Percentiles rank a stretch among this genome's conserved stretches.
Evolutionary conservation across 768 basidiomycete species (phyloP).

Genomic region (Leucogyrophana mollusca): DNA sequence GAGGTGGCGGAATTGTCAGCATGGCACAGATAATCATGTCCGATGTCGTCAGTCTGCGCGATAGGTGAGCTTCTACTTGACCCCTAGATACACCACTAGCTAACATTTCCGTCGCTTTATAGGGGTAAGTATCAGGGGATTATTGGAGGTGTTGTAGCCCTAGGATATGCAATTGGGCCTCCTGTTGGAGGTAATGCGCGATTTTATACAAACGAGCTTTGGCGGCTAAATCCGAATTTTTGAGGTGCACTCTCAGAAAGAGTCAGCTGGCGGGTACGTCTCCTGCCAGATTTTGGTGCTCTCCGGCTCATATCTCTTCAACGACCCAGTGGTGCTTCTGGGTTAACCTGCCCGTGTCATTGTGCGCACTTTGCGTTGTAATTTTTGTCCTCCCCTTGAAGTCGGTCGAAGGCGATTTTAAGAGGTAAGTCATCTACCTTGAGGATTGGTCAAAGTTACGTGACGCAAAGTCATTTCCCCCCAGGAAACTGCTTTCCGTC

Average conservation of each 20-base stretch:
- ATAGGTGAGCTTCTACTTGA: conserved; percentile 40
- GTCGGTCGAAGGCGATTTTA: conserved; percentile 59
- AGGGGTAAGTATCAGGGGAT: conserved; percentile 81
- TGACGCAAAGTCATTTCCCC: not conserved
- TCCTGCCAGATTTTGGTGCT: not conserved
- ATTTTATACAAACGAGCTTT: no score
- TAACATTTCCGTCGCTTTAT: conserved; percentile 7
- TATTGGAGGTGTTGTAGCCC: conserved; percentile 50
- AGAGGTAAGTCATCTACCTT: conserved; percentile 33
- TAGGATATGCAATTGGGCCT: conserved; percentile 68
- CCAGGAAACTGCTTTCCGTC: conserved; percentile 60
- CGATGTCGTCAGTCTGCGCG: conserved; percentile 69
- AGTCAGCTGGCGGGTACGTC: conserved; percentile 58
- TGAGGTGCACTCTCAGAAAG: conserved; percentile 61
- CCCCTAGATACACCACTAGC: not conserved
- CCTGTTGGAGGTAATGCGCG: conserved; percentile 69
- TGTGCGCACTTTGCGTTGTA: conserved; percentile 53
- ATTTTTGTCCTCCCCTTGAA: conserved; percentile 68
- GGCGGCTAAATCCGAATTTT: no score
- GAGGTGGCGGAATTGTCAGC: conserved; percentile 70
- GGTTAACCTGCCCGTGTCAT: conserved; percentile 63
- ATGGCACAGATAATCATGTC: conserved; percentile 71
- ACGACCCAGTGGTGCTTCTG: conserved; percentile 67
- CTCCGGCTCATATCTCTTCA: not conserved
- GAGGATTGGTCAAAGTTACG: not conserved